Evolutionary conservation across 768 basidiomycete genomes (phyloP).

Genomic region (Mrakia hoshinonis): DNA sequence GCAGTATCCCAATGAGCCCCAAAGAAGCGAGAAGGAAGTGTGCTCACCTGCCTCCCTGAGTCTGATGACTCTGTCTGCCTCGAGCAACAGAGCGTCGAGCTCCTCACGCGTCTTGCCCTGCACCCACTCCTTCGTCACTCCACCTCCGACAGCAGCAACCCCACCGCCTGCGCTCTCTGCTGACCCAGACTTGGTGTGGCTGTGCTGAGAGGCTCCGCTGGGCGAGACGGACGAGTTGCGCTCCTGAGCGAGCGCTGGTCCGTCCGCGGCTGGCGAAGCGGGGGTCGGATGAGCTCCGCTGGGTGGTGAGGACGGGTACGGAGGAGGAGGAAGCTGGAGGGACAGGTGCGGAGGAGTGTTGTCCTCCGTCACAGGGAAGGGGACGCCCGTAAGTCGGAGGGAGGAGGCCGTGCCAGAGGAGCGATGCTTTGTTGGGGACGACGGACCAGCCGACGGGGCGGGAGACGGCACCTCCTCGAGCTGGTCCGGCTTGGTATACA

Average conservation of each 20-base stretch:
- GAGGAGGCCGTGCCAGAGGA: neutral
- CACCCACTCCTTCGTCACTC: conserved; percentile 24
- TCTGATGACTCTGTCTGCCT: conserved; percentile 67
- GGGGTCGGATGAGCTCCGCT: neutral
- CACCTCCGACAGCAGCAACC: neutral
- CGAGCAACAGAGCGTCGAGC: conserved; percentile 57
- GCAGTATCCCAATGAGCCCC: neutral
- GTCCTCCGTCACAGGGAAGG: neutral
- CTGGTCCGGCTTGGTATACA: neutral
- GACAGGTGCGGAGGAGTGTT: neutral
- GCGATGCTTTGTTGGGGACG: neutral
- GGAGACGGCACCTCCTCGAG: neutral
- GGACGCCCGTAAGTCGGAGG: too few relatives aligned
- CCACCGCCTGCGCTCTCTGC: neutral
- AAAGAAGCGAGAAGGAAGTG: neutral
- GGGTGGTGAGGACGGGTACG: neutral
- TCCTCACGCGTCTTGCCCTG: conserved; percentile 62
- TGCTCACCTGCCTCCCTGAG: conserved; percentile 64
- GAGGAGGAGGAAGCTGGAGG: conserved; percentile 6
- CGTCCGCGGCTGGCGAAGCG: neutral
- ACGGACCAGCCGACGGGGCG: neutral
- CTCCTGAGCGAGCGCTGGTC: neutral
- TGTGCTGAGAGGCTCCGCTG: neutral
- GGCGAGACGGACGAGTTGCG: neutral
- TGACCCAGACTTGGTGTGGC: neutral